phyloP scores from a whole-genome alignment of 495 filamentous ascomycete genomes.

The Penicillium antarcticum region DNA sequence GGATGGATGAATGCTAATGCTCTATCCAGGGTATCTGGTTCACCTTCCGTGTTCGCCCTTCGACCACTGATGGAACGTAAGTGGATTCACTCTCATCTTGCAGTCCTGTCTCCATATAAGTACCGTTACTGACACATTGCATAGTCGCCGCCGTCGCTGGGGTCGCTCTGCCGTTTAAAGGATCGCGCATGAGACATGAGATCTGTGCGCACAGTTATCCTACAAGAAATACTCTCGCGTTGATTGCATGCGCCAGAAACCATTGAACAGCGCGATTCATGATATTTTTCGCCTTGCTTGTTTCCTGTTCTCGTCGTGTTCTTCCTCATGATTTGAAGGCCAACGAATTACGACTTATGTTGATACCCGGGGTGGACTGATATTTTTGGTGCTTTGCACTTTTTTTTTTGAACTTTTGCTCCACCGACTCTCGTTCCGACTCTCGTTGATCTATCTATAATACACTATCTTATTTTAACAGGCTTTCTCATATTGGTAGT shows the following conservation, averaged over 20 bases:
- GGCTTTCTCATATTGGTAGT: no score
- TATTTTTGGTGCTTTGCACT: slow-evolving; percentile 7
- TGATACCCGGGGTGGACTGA: slow-evolving; percentile 28
- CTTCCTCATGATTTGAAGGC: slow-evolving; percentile 12
- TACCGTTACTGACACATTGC: background rate
- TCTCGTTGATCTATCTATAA: background rate
- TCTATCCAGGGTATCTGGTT: slow-evolving; percentile 38
- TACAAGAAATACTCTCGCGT: background rate
- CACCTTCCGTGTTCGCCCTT: slow-evolving; percentile 28
- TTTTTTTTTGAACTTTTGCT: slow-evolving; percentile 5
- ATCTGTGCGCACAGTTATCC: no score
- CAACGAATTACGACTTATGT: slow-evolving; percentile 26
- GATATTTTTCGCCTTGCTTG: slow-evolving; percentile 7
- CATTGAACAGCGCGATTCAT: background rate
- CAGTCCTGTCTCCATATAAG: background rate
- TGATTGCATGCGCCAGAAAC: background rate
- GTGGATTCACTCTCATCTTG: background rate
- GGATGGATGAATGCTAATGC: background rate
- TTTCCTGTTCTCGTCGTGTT: slow-evolving; percentile 14
- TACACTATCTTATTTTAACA: background rate
- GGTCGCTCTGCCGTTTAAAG: slow-evolving; percentile 12
- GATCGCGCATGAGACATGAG: background rate
- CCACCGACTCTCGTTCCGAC: slow-evolving; percentile 8
- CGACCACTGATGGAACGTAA: slow-evolving; percentile 3
- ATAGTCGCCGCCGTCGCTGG: slow-evolving; percentile 20